Evolutionary conservation across 169 alveolate species (phyloP).

Genomic region (Toxoplasma gondii): DNA sequence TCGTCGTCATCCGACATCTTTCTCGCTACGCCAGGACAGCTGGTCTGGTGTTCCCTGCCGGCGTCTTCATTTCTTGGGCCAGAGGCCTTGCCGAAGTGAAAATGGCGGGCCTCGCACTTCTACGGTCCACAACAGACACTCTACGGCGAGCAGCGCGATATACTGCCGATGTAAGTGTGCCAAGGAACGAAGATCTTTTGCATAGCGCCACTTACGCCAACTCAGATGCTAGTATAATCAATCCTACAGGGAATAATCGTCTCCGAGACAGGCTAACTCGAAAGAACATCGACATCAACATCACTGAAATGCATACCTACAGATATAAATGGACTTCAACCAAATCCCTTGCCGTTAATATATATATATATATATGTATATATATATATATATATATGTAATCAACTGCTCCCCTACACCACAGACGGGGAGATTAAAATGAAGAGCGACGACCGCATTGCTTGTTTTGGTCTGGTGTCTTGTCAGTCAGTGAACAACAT

Average conservation of each 20-base stretch:
- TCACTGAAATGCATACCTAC: not conserved
- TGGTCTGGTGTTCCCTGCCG: too few relatives aligned
- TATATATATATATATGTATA: too few relatives aligned
- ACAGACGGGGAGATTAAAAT: not conserved
- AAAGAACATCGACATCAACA: too few relatives aligned
- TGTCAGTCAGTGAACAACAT: not conserved
- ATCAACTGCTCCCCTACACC: not conserved
- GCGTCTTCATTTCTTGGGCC: not conserved
- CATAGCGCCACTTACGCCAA: not conserved
- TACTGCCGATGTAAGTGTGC: not conserved
- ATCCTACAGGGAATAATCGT: not conserved
- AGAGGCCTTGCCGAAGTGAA: conserved; percentile 2
- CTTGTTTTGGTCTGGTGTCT: not conserved
- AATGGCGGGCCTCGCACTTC: conserved; percentile 17
- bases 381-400: too few relatives aligned
- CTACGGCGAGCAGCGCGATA: not conserved
- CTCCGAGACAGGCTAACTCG: not conserved
- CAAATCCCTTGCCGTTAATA: not conserved
- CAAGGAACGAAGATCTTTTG: not conserved
- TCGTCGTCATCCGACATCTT: too few relatives aligned
- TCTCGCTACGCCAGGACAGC: too few relatives aligned
- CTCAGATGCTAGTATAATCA: not conserved
- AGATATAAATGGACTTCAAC: too few relatives aligned
- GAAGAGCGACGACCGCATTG: not conserved
- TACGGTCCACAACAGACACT: conserved; percentile 7